Evolutionary conservation across 306 rosid species (phyloP), one percentile per base, ranked within the genome.

Genomic region (Mimosa bimucronata): DNA sequence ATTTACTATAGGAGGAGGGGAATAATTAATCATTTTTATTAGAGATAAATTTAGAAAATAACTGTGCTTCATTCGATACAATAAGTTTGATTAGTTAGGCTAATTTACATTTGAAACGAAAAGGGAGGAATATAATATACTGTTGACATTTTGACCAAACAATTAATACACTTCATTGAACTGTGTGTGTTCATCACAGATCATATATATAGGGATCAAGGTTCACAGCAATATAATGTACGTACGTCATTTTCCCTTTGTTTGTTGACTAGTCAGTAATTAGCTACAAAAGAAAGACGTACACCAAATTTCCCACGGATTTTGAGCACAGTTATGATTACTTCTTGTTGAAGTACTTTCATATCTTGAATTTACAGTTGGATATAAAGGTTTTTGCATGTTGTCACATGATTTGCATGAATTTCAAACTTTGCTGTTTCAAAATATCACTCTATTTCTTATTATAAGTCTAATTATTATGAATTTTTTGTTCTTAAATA

Each of bases 371-470:
- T 30, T 9, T n/a, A 60, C 53, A 62, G 72, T 7, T 0, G 41
- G 71, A 29, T 72, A 68, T 50, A 71, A 79, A 71, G 55, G 53
- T 55, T 83, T 74, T 30, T 41, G 48, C 71, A 44, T 76, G 78
- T 83, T 72, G 86, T 81, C 66, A 11, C 64, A n/a, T 84, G 82
- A 68, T 85, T 81, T 82, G 79, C 83, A 79, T 89, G 83, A 62
- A 57, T 78, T 84, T 46, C 82, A 71, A 87, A 53, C 64, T 81
- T 84, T 78, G 75, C 81, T 31, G 80, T 81, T 65, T 76, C 38
- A 15, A 30, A 85, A n/a, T n/a, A n/a, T n/a, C n/a, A n/a, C n/a
- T n/a, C n/a, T n/a, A n/a, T n/a, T n/a, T n/a, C n/a, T n/a, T n/a
- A n/a, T n/a, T n/a, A n/a, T n/a, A n/a, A n/a, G n/a, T n/a, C n/a